These are phyloP conservation scores for Chlamydomonas eustigma DNA, from an alignment of 139 green algal genomes.

Conservation along the genomic window DNA sequence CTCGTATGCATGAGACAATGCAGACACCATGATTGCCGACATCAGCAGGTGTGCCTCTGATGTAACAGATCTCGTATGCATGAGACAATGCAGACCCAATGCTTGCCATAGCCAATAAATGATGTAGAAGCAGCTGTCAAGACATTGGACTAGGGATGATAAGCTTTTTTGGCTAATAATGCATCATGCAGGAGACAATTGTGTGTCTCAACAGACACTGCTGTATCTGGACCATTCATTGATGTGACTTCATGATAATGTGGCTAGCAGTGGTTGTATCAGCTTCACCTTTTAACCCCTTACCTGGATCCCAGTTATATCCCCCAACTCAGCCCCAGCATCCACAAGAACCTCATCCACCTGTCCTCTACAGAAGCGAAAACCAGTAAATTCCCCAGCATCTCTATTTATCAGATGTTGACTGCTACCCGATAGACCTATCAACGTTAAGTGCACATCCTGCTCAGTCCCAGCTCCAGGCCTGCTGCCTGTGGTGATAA, in stretches of 20 bases:
- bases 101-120: not conserved
- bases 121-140: no score
- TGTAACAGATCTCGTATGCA: not conserved
- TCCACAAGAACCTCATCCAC: constrained; percentile 25
- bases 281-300: no score
- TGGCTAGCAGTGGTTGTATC: no score
- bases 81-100: not conserved
- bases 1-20: not conserved
- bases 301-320: constrained; percentile 25
- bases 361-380: constrained; percentile 5
- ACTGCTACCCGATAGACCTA: not conserved
- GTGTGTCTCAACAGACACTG: no score
- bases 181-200: no score
- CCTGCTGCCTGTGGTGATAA: constrained; percentile 9
- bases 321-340: constrained; percentile 16
- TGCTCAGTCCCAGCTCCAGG: constrained; percentile 1
- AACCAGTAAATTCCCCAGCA: not conserved
- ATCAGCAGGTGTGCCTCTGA: not conserved
- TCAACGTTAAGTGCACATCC: not conserved
- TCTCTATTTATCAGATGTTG: not conserved
- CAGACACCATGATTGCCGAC: not conserved
- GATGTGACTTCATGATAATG: no score
- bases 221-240: no score
- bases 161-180: no score
- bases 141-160: no score